phyloP scores from a whole-genome alignment of 768 basidiomycete species.

The Xerocomus brunneocitrinus region DNA sequence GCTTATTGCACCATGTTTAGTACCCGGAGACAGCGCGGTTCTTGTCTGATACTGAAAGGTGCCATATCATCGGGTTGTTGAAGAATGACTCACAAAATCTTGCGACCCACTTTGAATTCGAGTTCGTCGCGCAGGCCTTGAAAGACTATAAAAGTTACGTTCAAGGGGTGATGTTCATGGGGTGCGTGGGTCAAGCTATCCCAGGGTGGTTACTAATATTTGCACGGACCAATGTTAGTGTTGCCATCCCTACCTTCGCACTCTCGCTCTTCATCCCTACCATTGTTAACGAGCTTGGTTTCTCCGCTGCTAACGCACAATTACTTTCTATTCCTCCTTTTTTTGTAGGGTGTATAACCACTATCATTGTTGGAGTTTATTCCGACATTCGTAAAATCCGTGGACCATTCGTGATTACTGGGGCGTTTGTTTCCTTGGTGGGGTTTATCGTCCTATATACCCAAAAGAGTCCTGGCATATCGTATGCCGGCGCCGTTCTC shows the following conservation, averaged over 20 bases:
- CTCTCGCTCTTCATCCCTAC: constrained; percentile 1
- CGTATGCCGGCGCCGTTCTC: background rate
- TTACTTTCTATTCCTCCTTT: constrained; percentile 1
- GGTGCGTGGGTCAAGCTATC: background rate
- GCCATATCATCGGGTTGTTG: background rate
- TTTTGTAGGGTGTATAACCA: background rate
- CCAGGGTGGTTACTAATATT: background rate
- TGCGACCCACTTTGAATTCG: background rate
- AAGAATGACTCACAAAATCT: background rate
- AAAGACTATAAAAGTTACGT: constrained; percentile 1
- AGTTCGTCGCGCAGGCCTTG: background rate
- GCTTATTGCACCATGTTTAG: background rate
- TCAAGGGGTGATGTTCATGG: background rate
- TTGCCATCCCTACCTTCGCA: background rate
- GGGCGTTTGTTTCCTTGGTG: background rate
- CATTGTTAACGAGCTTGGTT: constrained; percentile 1
- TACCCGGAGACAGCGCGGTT: constrained; percentile 1
- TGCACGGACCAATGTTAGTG: background rate
- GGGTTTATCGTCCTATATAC: background rate
- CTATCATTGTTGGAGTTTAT: background rate
- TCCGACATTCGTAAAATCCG: background rate
- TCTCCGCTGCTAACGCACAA: background rate
- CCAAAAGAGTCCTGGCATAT: background rate
- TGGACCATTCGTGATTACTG: background rate
- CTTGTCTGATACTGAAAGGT: background rate